Percentiles rank a stretch among this genome's conserved stretches.
Evolutionary conservation across 345 rosid genomes (phyloP).

Genomic region (Pistacia vera): DNA sequence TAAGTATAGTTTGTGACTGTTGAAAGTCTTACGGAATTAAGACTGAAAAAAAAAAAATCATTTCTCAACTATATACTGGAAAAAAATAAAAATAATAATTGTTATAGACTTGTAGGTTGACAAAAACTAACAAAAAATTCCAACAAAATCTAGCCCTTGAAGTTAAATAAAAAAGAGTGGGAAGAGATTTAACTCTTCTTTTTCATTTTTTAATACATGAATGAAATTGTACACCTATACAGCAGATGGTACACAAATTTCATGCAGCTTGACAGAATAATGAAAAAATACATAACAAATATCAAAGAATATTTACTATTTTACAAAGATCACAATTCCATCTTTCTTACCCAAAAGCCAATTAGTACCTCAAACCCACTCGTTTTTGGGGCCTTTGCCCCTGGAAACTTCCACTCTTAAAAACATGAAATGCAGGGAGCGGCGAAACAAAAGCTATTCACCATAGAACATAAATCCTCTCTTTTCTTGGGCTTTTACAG

Average conservation of each 20-base stretch:
- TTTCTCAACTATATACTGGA: too few relatives aligned
- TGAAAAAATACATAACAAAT: slow-evolving; percentile 25
- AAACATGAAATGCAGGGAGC: slow-evolving; percentile 15
- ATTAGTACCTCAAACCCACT: slow-evolving; percentile 41
- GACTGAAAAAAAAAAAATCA: too few relatives aligned
- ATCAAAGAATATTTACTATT: slow-evolving; percentile 45
- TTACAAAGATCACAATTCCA: slow-evolving; percentile 37
- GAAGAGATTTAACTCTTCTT: too few relatives aligned
- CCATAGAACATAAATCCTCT: slow-evolving; percentile 15
- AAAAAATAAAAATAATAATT: too few relatives aligned
- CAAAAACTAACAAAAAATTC: too few relatives aligned
- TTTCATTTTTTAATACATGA: too few relatives aligned
- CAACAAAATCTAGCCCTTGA: too few relatives aligned
- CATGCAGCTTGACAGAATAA: slow-evolving; percentile 15
- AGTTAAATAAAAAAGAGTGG: too few relatives aligned
- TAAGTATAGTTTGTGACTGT: too few relatives aligned
- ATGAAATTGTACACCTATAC: too few relatives aligned
- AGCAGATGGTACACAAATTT: slow-evolving; percentile 14
- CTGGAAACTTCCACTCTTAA: slow-evolving; percentile 19
- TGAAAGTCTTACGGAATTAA: too few relatives aligned
- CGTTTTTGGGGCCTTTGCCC: slow-evolving; percentile 29
- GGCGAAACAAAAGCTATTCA: slow-evolving; percentile 29
- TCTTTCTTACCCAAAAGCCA: slow-evolving; percentile 27
- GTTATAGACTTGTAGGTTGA: too few relatives aligned
- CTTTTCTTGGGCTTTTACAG: slow-evolving; percentile 4